phyloP scores from a whole-genome alignment of 176 grass and related monocot species.

The Sorghum bicolor region DNA sequence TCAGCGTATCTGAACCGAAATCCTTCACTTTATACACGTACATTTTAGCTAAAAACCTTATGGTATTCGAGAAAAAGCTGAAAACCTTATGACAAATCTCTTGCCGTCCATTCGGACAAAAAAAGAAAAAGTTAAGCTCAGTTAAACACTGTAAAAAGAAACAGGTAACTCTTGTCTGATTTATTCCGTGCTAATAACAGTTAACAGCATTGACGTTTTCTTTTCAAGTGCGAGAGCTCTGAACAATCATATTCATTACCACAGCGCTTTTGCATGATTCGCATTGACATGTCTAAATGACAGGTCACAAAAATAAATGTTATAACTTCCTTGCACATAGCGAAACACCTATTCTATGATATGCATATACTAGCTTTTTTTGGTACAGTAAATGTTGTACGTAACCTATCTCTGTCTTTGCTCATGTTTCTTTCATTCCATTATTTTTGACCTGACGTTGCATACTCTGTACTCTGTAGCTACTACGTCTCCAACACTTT shows the following conservation, averaged over 20 bases:
- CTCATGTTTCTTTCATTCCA: background rate
- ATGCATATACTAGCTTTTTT: background rate
- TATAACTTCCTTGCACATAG: background rate
- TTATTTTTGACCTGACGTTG: constrained; percentile 15
- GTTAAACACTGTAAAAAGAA: background rate
- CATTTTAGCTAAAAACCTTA: background rate
- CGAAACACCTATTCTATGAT: background rate
- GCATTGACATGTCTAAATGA: background rate
- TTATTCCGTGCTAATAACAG: background rate
- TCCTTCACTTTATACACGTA: background rate
- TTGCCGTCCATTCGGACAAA: background rate
- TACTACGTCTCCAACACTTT: background rate
- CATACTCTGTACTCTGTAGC: background rate
- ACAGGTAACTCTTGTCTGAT: background rate
- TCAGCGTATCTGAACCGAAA: constrained; percentile 10
- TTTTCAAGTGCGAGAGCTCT: background rate
- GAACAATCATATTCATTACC: background rate
- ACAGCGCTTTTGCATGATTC: background rate
- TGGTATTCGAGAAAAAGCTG: no score
- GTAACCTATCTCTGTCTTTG: background rate
- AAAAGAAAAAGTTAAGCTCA: background rate
- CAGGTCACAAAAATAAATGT: background rate
- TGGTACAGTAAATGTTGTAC: background rate
- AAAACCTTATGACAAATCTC: background rate
- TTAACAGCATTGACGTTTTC: background rate